Evolutionary conservation across 1,284 basidiomycete genomes (phyloP), one percentile per base, ranked within the genome.

Genomic region (Ustilago lituana): DNA sequence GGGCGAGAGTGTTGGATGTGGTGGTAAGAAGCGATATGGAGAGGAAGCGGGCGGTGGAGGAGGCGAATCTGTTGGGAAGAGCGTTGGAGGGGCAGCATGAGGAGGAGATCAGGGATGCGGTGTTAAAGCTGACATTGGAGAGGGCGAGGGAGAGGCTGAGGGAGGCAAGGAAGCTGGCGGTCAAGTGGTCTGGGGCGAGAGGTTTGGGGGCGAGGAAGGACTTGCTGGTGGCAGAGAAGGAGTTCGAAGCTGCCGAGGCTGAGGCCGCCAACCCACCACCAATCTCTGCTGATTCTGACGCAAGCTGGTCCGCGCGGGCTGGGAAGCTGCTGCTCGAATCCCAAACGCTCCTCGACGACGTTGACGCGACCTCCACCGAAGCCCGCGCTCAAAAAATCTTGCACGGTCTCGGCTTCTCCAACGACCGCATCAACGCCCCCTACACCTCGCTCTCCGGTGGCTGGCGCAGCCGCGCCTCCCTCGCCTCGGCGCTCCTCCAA

Each of bases 391-490:
- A 85, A 33, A 77, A 81, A 1, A 88, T 91, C 54, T 82, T 91
- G 8, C 79, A 83, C 24, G 89, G 89, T 1, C 83, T 91, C n/a
- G 89, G 89, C 1, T 90, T 91, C 77, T 83, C 83, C 0, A 75
- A 84, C 27, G 85, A 84, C 4, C 86, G 86, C 74, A 84, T 89
- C 10, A 80, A 84, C 15, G 83, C 83, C 0, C 84, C 85, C 0
- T 86, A 87, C 50, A 78, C 79, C 0, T 80, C 84, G 0, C 84
- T 91, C 10, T 89, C 88, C 1, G 89, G 89, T 17, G 90, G 90
- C 0, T 91, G 90, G 90, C 83, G 86, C 22, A 88, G 87, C 58
- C 85, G 89, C 9, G 87, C 87, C 53, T 77, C 83, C 0, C 78
- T 86, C 24, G 85, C 85, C 5, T 80, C 79, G 3, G 84, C 84